Conservation (phyloP, 2,329 filamentous ascomycete species). For the Penicillium aurantiogriseum region DNA sequence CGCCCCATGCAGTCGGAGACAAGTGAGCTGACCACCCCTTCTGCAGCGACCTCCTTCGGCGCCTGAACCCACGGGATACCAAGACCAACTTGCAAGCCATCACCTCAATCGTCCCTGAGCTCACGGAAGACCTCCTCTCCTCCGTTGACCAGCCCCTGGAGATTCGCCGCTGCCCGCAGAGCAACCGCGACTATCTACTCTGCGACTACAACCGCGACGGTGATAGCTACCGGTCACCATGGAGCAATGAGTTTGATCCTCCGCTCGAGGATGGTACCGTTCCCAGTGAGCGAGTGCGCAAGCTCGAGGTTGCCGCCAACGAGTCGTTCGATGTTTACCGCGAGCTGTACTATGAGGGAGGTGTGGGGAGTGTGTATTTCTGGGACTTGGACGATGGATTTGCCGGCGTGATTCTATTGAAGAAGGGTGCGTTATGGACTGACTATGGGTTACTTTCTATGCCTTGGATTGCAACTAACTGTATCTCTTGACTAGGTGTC, state of each 20-base stretch:
- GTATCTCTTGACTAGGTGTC: conserved; percentile 53
- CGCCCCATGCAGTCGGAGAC: conserved; percentile 18
- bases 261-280: conserved; percentile 83
- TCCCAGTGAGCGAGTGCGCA: conserved; percentile 84
- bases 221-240: conserved; percentile 96
- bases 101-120: conserved; percentile 81
- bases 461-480: conserved; percentile 8
- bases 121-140: conserved; percentile 95
- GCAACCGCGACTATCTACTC: conserved; percentile 91
- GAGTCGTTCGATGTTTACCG: conserved; percentile 96
- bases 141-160: conserved; percentile 95
- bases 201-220: conserved; percentile 99
- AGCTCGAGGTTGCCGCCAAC: conserved; percentile 92
- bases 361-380: conserved; percentile 93
- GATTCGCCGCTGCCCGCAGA: conserved; percentile 79
- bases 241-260: conserved; percentile 98
- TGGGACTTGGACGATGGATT: conserved; percentile 99
- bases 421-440: conserved; percentile 68
- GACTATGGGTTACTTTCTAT: background rate
- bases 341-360: conserved; percentile 89
- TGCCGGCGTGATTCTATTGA: conserved; percentile 89
- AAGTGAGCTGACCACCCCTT: conserved; percentile 28
- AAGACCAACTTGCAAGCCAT: conserved; percentile 83
- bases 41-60: conserved; percentile 89
- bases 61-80: conserved; percentile 92